phyloP scores from a whole-genome alignment of 169 alveolate species.

The Cryptosporidium ubiquitum region DNA sequence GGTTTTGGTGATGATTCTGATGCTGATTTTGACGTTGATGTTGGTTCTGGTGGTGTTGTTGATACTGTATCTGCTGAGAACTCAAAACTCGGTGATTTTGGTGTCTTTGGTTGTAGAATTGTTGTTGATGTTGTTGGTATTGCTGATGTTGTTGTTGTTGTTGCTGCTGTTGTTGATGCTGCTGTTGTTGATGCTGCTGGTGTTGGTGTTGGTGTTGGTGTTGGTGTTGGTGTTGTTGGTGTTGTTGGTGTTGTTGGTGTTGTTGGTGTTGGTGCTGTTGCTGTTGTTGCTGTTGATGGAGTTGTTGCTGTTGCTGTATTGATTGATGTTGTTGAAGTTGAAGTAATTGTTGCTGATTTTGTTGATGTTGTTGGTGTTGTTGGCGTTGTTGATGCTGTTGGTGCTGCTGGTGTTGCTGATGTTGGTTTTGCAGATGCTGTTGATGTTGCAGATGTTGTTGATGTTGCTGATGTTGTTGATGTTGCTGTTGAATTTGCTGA shows the following conservation, averaged over 20 bases:
- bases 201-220: not conserved
- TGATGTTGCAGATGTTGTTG: conserved; percentile 61
- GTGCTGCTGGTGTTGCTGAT: not conserved
- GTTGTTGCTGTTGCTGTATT: conserved; percentile 44
- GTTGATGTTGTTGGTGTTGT: not conserved
- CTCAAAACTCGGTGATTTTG: not conserved
- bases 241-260: not conserved
- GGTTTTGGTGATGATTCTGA: conserved; percentile 9
- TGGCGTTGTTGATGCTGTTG: not conserved
- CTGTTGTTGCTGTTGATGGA: conserved; percentile 19
- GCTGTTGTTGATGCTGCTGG: not conserved
- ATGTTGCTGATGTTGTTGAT: conserved; percentile 58
- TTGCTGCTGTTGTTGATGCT: conserved; percentile 58
- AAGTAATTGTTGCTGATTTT: conserved; percentile 27
- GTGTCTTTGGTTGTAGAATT: not conserved
- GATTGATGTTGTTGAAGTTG: conserved; percentile 74
- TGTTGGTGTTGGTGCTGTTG: not conserved
- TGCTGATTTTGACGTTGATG: conserved; percentile 12
- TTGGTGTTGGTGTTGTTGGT: conserved; percentile 13
- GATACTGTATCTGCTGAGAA: not conserved
- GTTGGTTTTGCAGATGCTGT: conserved; percentile 46
- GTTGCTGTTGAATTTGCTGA: conserved; percentile 7
- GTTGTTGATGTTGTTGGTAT: not conserved
- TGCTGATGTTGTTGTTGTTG: not conserved
- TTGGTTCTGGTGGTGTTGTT: not conserved